Percentiles rank a stretch among this genome's conserved stretches.
These are phyloP conservation scores for Chaetomiaceae sp. DNA, from an alignment of 2,329 filamentous ascomycete species.

Conservation along the genomic window DNA sequence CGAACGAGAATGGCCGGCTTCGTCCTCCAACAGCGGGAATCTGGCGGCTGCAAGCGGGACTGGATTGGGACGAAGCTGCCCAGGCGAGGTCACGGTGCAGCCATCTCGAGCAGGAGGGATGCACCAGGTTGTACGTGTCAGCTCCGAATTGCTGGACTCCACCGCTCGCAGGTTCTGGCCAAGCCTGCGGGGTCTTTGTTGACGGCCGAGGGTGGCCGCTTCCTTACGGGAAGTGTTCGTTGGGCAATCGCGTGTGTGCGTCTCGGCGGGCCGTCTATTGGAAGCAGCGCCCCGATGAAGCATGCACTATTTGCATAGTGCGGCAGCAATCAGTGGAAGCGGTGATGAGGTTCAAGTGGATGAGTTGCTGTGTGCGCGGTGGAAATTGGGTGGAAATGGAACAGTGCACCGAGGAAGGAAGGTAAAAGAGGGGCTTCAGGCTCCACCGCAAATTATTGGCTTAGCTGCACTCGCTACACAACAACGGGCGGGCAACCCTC, in stretches of 20 bases:
- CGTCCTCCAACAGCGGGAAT: background rate
- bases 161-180: slow-evolving; percentile 8
- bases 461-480: too few relatives aligned
- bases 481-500: too few relatives aligned
- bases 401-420: too few relatives aligned
- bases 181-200: too few relatives aligned
- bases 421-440: too few relatives aligned
- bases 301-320: slow-evolving; percentile 3
- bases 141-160: slow-evolving; percentile 5
- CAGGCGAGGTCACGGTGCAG: background rate
- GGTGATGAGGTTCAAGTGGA: too few relatives aligned
- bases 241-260: background rate
- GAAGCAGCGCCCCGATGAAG: background rate
- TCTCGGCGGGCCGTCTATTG: slow-evolving; percentile 1
- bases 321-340: slow-evolving; percentile 4
- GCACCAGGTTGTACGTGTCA: slow-evolving; percentile 5
- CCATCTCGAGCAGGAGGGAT: background rate
- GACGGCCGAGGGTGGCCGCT: too few relatives aligned
- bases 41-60: slow-evolving; percentile 7
- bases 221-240: too few relatives aligned
- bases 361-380: too few relatives aligned
- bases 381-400: too few relatives aligned
- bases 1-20: too few relatives aligned
- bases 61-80: background rate
- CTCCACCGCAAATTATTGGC: slow-evolving; percentile 5